phyloP scores from a whole-genome alignment of 345 rosid species.

The Hypericum androsaemum region DNA sequence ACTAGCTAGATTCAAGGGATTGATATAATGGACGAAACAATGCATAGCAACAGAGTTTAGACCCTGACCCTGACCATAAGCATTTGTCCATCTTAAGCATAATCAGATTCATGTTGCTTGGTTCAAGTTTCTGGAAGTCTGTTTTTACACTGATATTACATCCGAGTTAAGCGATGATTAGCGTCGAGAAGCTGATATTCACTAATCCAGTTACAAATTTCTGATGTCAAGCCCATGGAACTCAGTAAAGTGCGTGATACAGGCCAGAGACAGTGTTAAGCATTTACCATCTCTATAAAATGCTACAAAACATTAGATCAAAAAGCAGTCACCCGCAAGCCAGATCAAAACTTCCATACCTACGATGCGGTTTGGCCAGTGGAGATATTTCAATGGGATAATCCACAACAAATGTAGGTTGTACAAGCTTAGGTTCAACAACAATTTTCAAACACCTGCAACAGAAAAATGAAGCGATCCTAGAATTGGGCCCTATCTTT shows the following conservation, averaged over 20 bases:
- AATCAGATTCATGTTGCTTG: too few relatives aligned
- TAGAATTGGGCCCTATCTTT: too few relatives aligned
- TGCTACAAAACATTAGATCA: neutral
- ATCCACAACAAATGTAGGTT: constrained; percentile 92
- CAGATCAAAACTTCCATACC: constrained; percentile 29
- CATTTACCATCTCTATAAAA: neutral
- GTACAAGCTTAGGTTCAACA: constrained; percentile 86
- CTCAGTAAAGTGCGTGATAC: neutral
- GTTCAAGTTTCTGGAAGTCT: too few relatives aligned
- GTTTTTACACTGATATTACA: too few relatives aligned
- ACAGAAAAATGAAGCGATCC: too few relatives aligned
- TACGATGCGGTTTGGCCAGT: constrained; percentile 81
- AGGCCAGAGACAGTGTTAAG: too few relatives aligned
- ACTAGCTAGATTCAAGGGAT: neutral
- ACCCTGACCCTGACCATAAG: too few relatives aligned
- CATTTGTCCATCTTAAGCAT: too few relatives aligned
- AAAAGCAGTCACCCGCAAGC: neutral
- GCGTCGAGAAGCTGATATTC: too few relatives aligned
- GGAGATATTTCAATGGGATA: constrained; percentile 95
- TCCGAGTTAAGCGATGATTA: too few relatives aligned
- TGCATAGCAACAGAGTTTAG: too few relatives aligned
- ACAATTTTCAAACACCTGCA: constrained; percentile 73
- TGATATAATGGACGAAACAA: neutral
- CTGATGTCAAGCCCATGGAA: neutral
- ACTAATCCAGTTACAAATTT: neutral